Evolutionary conservation across 345 rosid genomes (phyloP), one percentile per base, ranked within the genome.

Genomic region (Noccaea bulbosa): DNA sequence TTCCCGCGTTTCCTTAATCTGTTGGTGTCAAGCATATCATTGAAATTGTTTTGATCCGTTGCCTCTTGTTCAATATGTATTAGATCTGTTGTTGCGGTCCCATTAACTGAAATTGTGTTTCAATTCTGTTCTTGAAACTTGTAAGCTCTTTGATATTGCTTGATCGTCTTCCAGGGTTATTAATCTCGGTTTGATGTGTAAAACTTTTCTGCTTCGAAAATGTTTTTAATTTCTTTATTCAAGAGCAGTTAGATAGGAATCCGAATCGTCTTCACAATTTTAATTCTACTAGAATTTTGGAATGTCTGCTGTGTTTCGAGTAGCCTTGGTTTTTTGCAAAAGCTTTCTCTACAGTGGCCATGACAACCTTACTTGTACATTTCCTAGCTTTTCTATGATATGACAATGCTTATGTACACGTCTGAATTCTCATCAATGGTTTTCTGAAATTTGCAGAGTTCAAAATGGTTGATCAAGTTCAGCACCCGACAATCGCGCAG

Each of bases 381-480:
- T 24, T 51, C 9, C 51, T 1, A 12, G 51, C 11, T 37, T 30
- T 43, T 34, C 7, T 17, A 17, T 17, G 20, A 8, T 35, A 4
- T 20, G n/a, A 14, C 22, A 17, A 17, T 17, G 20, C 20, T 17
- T 17, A 0, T 38, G 1, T 11, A 8, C 1, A 4, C 2, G 6
- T 49, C 12, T 50, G 32, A 41, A 14, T 71, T 54, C 14, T 35
- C 37, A 17, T 16, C 52, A 4, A 1, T 65, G 45, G 27, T 51
- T 43, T 16, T 45, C 8, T 33, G 4, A 11, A 58, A 17, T 44
- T 63, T 65, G 67, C 83, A 88, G 95, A 82, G 62, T 68, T 71
- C 53, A 75, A 65, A 76, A 92, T 92, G 98, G 88, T 58, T 68
- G 94, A 92, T 83, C 93, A 87, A 78, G 81, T 75, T 75, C 90